Evolutionary conservation across 371 early-diverging fungal species (phyloP).

Genomic region (Rhizopus delemar): DNA sequence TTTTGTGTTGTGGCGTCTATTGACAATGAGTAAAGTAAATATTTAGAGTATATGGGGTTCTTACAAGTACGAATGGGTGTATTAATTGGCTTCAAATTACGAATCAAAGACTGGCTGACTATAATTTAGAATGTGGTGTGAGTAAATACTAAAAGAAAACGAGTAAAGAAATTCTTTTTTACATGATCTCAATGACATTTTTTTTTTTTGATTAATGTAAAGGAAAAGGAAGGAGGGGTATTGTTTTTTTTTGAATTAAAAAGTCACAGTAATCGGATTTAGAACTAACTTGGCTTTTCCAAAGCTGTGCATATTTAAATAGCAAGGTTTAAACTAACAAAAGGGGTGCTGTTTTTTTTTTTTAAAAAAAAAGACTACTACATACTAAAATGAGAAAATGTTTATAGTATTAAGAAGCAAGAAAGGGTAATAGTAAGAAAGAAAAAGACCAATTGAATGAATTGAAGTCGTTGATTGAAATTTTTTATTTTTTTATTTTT

Average conservation of each 20-base stretch:
- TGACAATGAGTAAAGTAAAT: neutral
- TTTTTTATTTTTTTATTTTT: neutral
- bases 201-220: conserved; percentile 9
- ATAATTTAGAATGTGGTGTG: neutral
- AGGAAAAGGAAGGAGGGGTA: neutral
- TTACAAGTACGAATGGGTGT: conserved; percentile 22
- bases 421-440: neutral
- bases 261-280: neutral
- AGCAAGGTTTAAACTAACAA: no score
- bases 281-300: neutral
- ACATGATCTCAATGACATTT: conserved; percentile 40
- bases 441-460: neutral
- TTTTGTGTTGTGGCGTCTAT: conserved; percentile 42
- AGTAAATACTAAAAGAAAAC: neutral
- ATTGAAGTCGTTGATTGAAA: neutral
- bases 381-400: no score
- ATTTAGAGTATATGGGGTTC: neutral
- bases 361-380: no score
- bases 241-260: neutral
- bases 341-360: no score
- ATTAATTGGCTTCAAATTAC: conserved; percentile 28
- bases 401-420: neutral
- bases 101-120: conserved; percentile 29
- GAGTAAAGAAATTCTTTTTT: conserved; percentile 1
- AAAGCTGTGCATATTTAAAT: neutral